These are phyloP conservation scores for Venturia effusa DNA, from an alignment of 2,329 filamentous ascomycete genomes.

Conservation along the genomic window DNA sequence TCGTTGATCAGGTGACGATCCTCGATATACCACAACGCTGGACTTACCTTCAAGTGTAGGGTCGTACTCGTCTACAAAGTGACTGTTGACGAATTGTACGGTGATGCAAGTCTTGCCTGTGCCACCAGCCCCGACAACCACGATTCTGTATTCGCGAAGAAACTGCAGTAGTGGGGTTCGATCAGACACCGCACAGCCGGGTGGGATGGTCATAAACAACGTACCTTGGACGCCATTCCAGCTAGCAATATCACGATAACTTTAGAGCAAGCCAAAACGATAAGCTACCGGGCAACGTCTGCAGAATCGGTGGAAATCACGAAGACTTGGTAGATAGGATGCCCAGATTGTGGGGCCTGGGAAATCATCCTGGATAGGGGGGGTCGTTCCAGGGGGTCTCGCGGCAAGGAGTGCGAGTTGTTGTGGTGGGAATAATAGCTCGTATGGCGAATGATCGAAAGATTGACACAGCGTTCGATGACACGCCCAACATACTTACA, in stretches of 20 bases:
- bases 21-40: not conserved
- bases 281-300: not conserved
- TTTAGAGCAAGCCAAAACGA: not conserved
- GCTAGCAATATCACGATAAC: not conserved
- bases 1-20: not conserved
- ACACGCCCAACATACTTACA: not conserved
- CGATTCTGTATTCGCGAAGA: conserved; percentile 46
- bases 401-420: not conserved
- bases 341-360: not conserved
- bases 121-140: conserved; percentile 94
- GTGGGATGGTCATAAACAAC: not conserved
- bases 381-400: not conserved
- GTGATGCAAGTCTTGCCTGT: conserved; percentile 99
- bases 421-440: not conserved
- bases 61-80: conserved; percentile 99
- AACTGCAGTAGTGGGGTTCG: conserved; percentile 31
- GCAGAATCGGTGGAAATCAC: not conserved
- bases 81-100: conserved; percentile 69
- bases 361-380: not conserved
- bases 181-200: not conserved
- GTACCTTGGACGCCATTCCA: not conserved
- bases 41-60: conserved; percentile 89
- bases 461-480: not conserved
- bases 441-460: not conserved
- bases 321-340: not conserved